Base-by-base conservation (phyloP, 768 basidiomycete species). In the Calocera viscosa region DNA sequence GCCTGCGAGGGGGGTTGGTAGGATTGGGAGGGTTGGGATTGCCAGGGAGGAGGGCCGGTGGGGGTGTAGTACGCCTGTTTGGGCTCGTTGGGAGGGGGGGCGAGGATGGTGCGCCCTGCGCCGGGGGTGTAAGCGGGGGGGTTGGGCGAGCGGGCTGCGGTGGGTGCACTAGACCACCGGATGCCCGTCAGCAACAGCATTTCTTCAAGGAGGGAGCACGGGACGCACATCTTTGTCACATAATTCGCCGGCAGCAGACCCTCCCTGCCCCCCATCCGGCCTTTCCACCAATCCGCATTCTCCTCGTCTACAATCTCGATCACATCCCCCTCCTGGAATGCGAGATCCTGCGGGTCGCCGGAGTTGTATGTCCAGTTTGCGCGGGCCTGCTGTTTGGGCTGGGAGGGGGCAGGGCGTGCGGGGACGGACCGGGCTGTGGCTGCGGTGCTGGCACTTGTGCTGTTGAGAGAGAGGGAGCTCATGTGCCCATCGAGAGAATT, bases 241-340 rank as follows among this genome's bases (percentile, higher is more conserved):
- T 17, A 22, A 40, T 19, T 34, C 1, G 2, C 53, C 16, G 53
- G 53, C 26, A 60, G 19, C 53, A 60, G 53, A 5, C 53, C 53
- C 22, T 60, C 53, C 2, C 41, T 63, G 67, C 64, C 43, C 68
- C 67, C 66, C 2, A 69, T 17, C 8, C 34, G 11, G 8, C 77
- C 77, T 28, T 73, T 75, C 77, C 77, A 78, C 77, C 77, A 78
- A 66, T 77, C 77, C 24, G 73, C 73, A 32, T 76, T 73, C 63
- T 69, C 72, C 12, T 77, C 76, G 64, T 77, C 74, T 19, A 75
- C 67, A 43, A 78, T 72, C 35, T 74, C 74, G 64, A 78, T 77
- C 24, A 75, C 35, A 66, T 78, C 77, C 33, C 77, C 77, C 19
- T 71, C 70, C 28, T 66, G 63, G 73, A 78, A 78, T 1, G 70